A percentile compares a stretch with the other conserved stretches of the same genome.
Conservation (phyloP, 2,329 filamentous ascomycete genomes). For the Niveomyces coronatus region DNA sequence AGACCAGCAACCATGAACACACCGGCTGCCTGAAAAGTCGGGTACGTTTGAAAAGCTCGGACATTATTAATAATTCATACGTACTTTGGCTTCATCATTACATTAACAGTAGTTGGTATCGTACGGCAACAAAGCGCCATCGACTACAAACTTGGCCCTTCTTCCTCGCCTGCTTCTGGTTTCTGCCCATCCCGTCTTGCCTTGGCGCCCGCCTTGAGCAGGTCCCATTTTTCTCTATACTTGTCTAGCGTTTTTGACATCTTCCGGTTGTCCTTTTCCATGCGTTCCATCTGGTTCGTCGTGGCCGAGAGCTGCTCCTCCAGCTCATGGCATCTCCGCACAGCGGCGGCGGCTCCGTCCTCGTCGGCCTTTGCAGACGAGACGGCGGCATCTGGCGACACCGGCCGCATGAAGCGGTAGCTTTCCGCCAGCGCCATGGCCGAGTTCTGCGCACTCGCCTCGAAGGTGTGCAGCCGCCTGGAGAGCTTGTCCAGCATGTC, state of each 20-base stretch:
- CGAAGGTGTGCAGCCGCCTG: constrained; percentile 83
- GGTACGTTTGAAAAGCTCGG: no score
- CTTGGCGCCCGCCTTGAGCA: constrained; percentile 51
- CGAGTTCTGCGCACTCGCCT: constrained; percentile 81
- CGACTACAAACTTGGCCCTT: background rate
- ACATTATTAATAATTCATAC: no score
- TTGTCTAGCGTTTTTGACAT: constrained; percentile 46
- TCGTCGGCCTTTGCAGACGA: constrained; percentile 18
- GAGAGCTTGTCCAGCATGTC: constrained; percentile 77
- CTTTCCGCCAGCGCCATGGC: constrained; percentile 81
- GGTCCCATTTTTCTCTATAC: constrained; percentile 52
- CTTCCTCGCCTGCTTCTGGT: constrained; percentile 3
- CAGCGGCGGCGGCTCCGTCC: constrained; percentile 23
- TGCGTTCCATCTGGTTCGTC: constrained; percentile 50
- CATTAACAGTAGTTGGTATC: no score
- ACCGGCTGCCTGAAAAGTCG: no score
- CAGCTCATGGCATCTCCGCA: constrained; percentile 48
- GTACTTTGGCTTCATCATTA: no score
- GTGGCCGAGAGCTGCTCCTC: constrained; percentile 53
- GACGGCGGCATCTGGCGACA: constrained; percentile 39
- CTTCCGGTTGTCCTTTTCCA: constrained; percentile 52
- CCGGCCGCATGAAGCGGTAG: constrained; percentile 50
- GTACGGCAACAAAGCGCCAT: no score
- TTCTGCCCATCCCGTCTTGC: constrained; percentile 28
- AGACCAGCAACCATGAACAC: no score